Base-by-base conservation (phyloP, 495 filamentous ascomycete species). In the Penicillium bialowiezense region DNA sequence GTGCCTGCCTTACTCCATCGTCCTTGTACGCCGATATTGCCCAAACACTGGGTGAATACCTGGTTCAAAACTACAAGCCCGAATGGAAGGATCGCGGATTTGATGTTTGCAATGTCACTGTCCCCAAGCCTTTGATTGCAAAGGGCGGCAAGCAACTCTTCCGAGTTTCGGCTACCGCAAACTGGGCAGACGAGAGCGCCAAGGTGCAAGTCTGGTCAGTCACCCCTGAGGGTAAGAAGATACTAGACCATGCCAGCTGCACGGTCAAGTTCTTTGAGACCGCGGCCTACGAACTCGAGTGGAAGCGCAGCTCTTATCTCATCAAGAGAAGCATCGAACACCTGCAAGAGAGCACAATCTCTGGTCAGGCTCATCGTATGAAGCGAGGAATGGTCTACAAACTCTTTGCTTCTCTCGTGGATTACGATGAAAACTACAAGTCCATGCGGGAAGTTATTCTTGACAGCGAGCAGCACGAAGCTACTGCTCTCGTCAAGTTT, bases 11-110 rank as follows among this genome's bases (percentile, higher is more conserved):
- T 15, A 79, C 74, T 37, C 73, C 82, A 41, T 74, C 81, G 67
- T 81, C 85, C 2, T 66, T 91, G 1, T 90, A 89, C 50, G 87
- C 82, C 20, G 88, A 92, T 63, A 88, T 90, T 72, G 86, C 86
- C 10, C 77, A 88, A 50, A 90, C 88, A 0, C 66, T 89, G 33
- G 83, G 76, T 50, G 79, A 90, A 20, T 89, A 88, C 53, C 69
- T 84, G 20, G 79, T 86, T 43, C 76, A 81, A 48, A 71, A 81
- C 33, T 63, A 81, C 42, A 74, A 78, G 26, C 78, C 79, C 1
- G 74, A 78, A 7, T 59, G 63, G 14, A 70, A 78, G 51, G 71
- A 75, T n/a, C 67, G 79, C 29, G 77, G 74, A 5, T 73, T 82
- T 52, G 79, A 88, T 55, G 77, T 87, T 29, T 76, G 75, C 31